These are phyloP conservation scores for Pythium volutum DNA, from an alignment of 352 stramenopile species.

Conservation along the genomic window DNA sequence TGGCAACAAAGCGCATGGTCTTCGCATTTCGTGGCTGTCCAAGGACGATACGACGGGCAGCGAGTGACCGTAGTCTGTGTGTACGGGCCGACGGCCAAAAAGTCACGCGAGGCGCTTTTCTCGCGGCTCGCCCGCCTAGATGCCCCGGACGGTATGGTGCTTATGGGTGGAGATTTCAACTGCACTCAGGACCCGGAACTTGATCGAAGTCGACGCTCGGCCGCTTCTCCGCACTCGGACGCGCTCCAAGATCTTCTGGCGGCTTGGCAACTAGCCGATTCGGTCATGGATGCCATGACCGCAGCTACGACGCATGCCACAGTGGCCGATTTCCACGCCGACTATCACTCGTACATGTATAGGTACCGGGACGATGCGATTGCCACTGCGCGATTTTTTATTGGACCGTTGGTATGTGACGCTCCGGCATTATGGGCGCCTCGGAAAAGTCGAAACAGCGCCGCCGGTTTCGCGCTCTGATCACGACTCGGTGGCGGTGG, in stretches of 20 bases:
- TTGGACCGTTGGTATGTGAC: slow-evolving; percentile 16
- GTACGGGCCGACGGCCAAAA: background rate
- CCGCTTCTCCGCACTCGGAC: background rate
- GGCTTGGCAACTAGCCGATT: background rate
- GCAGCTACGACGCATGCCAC: background rate
- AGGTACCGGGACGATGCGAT: background rate
- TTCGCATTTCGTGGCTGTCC: background rate
- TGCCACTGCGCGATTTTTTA: slow-evolving; percentile 3
- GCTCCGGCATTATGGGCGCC: background rate
- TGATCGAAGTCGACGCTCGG: background rate
- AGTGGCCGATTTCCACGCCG: background rate
- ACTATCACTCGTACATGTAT: slow-evolving; percentile 14
- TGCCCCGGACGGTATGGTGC: background rate
- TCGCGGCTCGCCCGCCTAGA: background rate
- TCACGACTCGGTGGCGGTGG: background rate
- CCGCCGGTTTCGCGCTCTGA: background rate
- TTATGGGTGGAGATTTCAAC: slow-evolving; percentile 16
- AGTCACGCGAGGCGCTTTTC: background rate
- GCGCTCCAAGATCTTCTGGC: background rate
- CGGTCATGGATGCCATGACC: background rate
- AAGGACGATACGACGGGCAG: background rate
- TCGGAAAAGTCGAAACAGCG: background rate
- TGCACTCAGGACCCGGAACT: slow-evolving; percentile 1
- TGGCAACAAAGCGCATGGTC: background rate
- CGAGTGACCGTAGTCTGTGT: background rate